Conservation (phyloP, 2,329 filamentous ascomycete genomes). For the Phyllosticta capitalensis region DNA sequence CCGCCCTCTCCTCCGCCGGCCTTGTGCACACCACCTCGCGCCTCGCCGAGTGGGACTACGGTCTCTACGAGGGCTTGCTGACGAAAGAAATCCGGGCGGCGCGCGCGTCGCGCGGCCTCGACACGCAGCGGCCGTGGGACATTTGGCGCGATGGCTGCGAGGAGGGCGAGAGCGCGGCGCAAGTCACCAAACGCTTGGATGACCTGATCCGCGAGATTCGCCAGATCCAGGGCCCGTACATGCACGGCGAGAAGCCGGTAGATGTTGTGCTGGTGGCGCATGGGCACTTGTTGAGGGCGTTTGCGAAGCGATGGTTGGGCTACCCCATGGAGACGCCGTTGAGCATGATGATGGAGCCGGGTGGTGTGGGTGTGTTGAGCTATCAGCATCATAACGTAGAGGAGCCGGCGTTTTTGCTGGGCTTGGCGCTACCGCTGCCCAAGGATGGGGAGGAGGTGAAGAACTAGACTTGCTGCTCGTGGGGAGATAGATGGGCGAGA, state of each 20-base stretch:
- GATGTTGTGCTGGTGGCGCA: slow-evolving; percentile 76
- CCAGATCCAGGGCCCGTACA: slow-evolving; percentile 43
- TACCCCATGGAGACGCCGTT: slow-evolving; percentile 60
- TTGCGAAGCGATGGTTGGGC: slow-evolving; percentile 73
- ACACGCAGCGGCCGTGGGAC: slow-evolving; percentile 56
- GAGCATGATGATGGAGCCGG: slow-evolving; percentile 68
- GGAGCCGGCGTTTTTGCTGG: slow-evolving; percentile 57
- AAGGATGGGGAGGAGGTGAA: not conserved
- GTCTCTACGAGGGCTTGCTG: slow-evolving; percentile 75
- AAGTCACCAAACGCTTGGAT: slow-evolving; percentile 64
- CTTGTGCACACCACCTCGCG: slow-evolving; percentile 59
- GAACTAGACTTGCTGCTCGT: not conserved
- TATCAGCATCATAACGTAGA: slow-evolving; percentile 73
- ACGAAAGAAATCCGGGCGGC: slow-evolving; percentile 53
- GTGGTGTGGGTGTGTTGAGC: slow-evolving; percentile 73
- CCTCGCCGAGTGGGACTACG: slow-evolving; percentile 82
- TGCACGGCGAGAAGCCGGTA: slow-evolving; percentile 36
- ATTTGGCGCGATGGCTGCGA: slow-evolving; percentile 87
- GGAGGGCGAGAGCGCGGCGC: slow-evolving; percentile 67
- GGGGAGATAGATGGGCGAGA: not conserved
- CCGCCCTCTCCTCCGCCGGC: not conserved
- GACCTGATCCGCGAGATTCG: slow-evolving; percentile 63
- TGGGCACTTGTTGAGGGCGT: slow-evolving; percentile 73
- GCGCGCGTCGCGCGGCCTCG: slow-evolving; percentile 49
- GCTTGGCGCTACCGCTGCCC: slow-evolving; percentile 8